A percentile compares a stretch with the other conserved stretches of the same genome.
Evolutionary conservation across 2,329 filamentous ascomycete genomes (phyloP).

Genomic region (Xylaria sp.): DNA sequence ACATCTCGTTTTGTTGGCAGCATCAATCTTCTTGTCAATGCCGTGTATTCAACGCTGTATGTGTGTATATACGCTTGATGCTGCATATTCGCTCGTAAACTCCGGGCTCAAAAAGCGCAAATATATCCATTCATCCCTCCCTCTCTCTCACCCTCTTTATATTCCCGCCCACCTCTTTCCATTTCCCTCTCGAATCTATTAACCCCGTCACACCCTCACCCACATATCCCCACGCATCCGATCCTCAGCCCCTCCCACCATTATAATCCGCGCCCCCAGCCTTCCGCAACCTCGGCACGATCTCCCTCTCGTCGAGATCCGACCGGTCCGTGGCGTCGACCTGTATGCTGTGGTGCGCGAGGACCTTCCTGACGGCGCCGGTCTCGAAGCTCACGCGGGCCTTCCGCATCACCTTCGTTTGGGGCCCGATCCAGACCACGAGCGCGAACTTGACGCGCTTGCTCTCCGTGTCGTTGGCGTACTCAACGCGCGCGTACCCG

Average conservation of each 20-base stretch:
- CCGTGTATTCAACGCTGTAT: constrained; percentile 40
- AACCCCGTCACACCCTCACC: background rate
- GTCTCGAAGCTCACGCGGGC: constrained; percentile 75
- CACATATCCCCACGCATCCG: background rate
- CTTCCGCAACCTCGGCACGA: constrained; percentile 70
- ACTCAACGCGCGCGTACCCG: constrained; percentile 72
- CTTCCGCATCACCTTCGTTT: constrained; percentile 75
- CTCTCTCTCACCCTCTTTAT: background rate
- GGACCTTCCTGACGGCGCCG: constrained; percentile 70
- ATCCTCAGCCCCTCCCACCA: constrained; percentile 64
- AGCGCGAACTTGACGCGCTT: constrained; percentile 75
- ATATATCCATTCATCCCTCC: background rate
- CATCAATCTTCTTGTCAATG: constrained; percentile 1
- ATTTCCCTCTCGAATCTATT: background rate
- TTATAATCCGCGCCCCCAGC: constrained; percentile 78
- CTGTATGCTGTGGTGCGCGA: constrained; percentile 73
- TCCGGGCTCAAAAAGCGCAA: constrained; percentile 11
- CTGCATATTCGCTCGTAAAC: constrained; percentile 18
- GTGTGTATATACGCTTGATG: constrained; percentile 23
- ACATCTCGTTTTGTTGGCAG: background rate
- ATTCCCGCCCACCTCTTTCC: background rate
- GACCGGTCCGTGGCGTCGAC: constrained; percentile 69
- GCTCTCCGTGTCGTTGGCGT: constrained; percentile 77
- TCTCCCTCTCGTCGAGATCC: constrained; percentile 70
- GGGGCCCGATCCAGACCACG: constrained; percentile 74